A percentile compares a stretch with the other conserved stretches of the same genome.
These are phyloP conservation scores for Fusarium protoensiforme DNA, from an alignment of 2,329 filamentous ascomycete species.

Conservation along the genomic window DNA sequence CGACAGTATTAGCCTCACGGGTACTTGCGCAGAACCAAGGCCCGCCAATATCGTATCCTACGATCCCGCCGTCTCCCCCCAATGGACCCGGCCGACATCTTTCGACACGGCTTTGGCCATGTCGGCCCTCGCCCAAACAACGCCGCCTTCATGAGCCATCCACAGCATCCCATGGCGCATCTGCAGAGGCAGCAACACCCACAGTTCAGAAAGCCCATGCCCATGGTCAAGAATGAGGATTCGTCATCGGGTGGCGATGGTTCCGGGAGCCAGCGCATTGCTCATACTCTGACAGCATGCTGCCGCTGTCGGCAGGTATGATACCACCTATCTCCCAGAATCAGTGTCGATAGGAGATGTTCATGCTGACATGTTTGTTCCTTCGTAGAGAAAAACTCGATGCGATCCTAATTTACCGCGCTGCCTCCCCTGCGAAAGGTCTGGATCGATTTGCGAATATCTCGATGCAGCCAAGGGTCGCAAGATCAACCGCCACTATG, in stretches of 20 bases:
- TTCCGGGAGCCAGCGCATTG: constrained; percentile 68
- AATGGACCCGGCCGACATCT: constrained; percentile 71
- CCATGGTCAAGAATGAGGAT: constrained; percentile 51
- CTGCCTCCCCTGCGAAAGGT: constrained; percentile 92
- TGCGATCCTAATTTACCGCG: constrained; percentile 93
- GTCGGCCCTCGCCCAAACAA: constrained; percentile 53
- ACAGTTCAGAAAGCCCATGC: constrained; percentile 44
- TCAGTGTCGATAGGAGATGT: not conserved
- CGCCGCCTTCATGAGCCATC: constrained; percentile 44
- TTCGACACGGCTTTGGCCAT: constrained; percentile 66
- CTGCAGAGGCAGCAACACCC: constrained; percentile 40
- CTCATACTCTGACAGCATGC: constrained; percentile 83
- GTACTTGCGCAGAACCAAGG: constrained; percentile 20
- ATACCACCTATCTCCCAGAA: constrained; percentile 23
- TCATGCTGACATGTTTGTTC: constrained; percentile 25
- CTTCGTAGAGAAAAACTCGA: constrained; percentile 85
- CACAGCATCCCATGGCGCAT: constrained; percentile 40
- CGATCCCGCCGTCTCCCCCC: constrained; percentile 14
- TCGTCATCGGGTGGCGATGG: constrained; percentile 59
- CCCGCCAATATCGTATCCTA: constrained; percentile 8
- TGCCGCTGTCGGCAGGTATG: constrained; percentile 82
- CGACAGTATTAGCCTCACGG: constrained; percentile 12
- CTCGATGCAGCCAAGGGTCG: constrained; percentile 88
- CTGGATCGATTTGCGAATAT: constrained; percentile 93
- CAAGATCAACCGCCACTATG: constrained; percentile 90